A percentile compares a stretch with the other conserved stretches of the same genome.
Evolutionary conservation across 2,329 filamentous ascomycete species (phyloP).

Genomic region (Ceratocystis eucalypticola): DNA sequence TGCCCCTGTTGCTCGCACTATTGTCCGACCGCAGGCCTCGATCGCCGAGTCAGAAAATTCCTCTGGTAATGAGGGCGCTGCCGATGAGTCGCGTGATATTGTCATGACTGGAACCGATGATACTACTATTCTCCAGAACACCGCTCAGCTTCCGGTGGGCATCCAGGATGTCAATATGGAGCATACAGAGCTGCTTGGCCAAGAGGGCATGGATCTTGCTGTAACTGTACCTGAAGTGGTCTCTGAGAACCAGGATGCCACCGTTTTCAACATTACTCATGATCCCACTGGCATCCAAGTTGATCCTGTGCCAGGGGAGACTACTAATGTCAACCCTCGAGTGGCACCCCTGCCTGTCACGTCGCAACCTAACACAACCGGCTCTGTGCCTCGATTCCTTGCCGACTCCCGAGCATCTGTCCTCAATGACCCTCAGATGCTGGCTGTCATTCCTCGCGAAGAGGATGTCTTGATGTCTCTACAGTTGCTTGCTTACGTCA

Average conservation of each 20-base stretch:
- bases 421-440: slow-evolving; percentile 55
- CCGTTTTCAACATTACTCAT: slow-evolving; percentile 90
- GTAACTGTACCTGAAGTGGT: slow-evolving; percentile 61
- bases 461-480: slow-evolving; percentile 98
- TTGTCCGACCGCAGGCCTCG: slow-evolving; percentile 33
- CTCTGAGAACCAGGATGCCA: slow-evolving; percentile 73
- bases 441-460: slow-evolving; percentile 87
- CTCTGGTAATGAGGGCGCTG: slow-evolving; percentile 67
- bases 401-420: slow-evolving; percentile 51
- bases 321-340: slow-evolving; percentile 43
- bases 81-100: slow-evolving; percentile 62
- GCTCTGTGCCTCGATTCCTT: slow-evolving; percentile 65
- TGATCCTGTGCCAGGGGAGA: slow-evolving; percentile 51
- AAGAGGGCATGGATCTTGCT: slow-evolving; percentile 49
- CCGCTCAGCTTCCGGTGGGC: slow-evolving; percentile 63
- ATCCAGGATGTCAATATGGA: slow-evolving; percentile 74
- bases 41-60: slow-evolving; percentile 67
- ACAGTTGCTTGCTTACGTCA: slow-evolving; percentile 91
- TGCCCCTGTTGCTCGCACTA: slow-evolving; percentile 37
- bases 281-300: slow-evolving; percentile 74
- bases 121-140: background rate
- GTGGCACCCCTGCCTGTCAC: slow-evolving; percentile 13
- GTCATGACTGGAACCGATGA: slow-evolving; percentile 70
- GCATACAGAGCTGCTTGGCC: slow-evolving; percentile 44
- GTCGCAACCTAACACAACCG: slow-evolving; percentile 31